A percentile compares a stretch with the other conserved stretches of the same genome.
These are phyloP conservation scores for Trametes gibbosa DNA, from an alignment of 768 basidiomycete genomes.

Conservation along the genomic window DNA sequence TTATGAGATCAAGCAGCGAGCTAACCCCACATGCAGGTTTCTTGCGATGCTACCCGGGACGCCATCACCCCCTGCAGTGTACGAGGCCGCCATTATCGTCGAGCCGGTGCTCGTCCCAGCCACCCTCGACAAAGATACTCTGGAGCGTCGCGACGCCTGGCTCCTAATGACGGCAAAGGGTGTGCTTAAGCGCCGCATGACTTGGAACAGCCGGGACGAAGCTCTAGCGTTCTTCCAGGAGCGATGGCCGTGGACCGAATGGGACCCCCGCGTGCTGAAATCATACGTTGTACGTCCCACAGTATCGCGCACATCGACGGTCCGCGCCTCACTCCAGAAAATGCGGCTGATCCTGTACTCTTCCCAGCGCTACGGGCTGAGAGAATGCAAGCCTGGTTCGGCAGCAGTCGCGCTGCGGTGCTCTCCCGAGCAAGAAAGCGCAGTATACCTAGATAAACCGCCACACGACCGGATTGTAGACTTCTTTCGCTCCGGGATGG, in stretches of 20 bases:
- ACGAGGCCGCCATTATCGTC: background rate
- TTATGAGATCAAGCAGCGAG: background rate
- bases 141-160: background rate
- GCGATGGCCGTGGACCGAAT: conserved; percentile 5
- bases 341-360: no score
- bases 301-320: no score
- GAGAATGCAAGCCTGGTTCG: no score
- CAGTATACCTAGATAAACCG: no score
- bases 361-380: no score
- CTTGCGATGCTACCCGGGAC: background rate
- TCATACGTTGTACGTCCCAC: background rate
- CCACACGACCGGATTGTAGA: no score
- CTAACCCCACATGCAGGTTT: background rate
- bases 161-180: background rate
- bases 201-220: background rate
- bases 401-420: no score
- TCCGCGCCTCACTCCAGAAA: no score
- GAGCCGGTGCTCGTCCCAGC: background rate
- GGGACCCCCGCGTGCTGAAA: conserved; percentile 3
- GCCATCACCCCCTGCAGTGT: background rate
- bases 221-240: conserved; percentile 2
- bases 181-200: background rate
- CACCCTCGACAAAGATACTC: background rate
- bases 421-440: no score
- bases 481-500: no score